Conservation (phyloP, 257 asterid genomes). For the Nicotiana paniculata region DNA sequence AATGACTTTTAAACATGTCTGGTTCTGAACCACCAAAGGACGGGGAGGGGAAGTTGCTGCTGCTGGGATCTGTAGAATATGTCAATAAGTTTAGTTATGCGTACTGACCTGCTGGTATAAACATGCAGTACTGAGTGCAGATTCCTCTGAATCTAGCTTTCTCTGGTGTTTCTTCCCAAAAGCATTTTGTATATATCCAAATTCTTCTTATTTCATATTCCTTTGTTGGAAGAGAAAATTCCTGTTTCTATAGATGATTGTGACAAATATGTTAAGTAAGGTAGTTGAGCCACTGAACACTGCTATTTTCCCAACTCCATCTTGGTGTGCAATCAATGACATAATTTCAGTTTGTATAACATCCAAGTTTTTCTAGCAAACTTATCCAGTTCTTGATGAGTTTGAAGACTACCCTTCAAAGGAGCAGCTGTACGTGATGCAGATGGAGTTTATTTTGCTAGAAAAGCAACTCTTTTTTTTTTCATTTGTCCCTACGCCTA, state of each 20-base stretch:
- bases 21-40: neutral
- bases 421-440: neutral
- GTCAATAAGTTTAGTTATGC: neutral
- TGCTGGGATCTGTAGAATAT: neutral
- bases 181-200: neutral
- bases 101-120: neutral
- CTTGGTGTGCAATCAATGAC: neutral
- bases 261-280: neutral
- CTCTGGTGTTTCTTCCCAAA: neutral
- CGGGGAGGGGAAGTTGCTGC: neutral
- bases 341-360: neutral
- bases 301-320: neutral
- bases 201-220: neutral
- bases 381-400: neutral
- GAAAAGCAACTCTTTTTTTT: neutral
- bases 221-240: neutral
- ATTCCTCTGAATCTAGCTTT: neutral
- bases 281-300: neutral
- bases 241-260: neutral
- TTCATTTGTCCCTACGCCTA: neutral
- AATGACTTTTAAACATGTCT: neutral
- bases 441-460: neutral
- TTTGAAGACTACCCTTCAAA: neutral
- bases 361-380: neutral
- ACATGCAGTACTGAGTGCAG: neutral